Conservation (phyloP, 176 grass and related monocot species). For the Carex myosuroides region DNA sequence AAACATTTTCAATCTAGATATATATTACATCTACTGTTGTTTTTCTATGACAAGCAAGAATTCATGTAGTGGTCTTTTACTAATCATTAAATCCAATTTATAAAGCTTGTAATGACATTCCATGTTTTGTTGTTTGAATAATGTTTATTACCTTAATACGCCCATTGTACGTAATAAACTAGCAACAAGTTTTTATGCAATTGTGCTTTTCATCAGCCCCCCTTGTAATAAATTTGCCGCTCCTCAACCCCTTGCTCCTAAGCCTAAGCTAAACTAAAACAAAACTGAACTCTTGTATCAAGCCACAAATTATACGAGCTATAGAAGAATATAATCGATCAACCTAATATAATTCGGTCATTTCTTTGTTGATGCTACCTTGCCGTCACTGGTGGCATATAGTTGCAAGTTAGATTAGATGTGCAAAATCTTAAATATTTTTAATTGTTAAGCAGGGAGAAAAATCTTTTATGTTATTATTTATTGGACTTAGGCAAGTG, state of each 20-base stretch:
- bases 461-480: not conserved
- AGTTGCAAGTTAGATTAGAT: not conserved
- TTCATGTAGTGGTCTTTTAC: not conserved
- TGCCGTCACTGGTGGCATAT: not conserved
- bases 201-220: not conserved
- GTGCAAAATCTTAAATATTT: not conserved
- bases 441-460: not conserved
- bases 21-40: not conserved
- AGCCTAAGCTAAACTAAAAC: not conserved
- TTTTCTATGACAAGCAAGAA: not conserved
- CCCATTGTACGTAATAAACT: not conserved
- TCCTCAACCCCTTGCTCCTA: not conserved
- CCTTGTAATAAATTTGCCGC: not conserved
- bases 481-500: constrained; percentile 58
- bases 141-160: not conserved
- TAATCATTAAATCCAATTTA: too few species aligned
- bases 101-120: not conserved
- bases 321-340: not conserved
- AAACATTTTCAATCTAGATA: not conserved
- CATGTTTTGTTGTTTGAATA: not conserved
- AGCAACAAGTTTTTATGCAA: not conserved
- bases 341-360: not conserved
- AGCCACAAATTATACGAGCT: not conserved
- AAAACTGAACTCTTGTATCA: not conserved
- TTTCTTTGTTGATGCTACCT: not conserved